phyloP scores from a whole-genome alignment of 2,329 filamentous ascomycete genomes.

The Ambrosiella xylebori region DNA sequence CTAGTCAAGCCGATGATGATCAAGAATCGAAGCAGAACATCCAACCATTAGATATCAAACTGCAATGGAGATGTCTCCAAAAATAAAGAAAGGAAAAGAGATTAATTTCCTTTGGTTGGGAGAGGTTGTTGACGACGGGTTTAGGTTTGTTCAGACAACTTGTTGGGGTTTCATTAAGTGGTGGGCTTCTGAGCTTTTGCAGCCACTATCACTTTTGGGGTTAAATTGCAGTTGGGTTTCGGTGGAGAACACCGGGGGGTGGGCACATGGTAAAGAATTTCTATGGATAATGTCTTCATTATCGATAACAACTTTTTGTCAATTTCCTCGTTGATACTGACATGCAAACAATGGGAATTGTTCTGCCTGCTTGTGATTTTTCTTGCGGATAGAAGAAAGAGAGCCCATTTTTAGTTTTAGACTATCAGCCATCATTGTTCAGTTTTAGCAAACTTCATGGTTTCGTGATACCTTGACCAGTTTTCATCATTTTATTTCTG shows the following conservation, averaged over 20 bases:
- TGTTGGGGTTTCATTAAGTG: not conserved
- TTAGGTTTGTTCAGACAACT: not conserved
- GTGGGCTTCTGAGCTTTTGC: not conserved
- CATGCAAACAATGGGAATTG: not conserved
- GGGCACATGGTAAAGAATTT: not conserved
- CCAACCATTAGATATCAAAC: not conserved
- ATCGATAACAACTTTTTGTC: slow-evolving; percentile 11
- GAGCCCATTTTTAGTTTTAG: not conserved
- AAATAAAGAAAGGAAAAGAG: not conserved
- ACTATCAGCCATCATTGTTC: not conserved
- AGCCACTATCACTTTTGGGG: not conserved
- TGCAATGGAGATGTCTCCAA: not conserved
- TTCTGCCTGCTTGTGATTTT: slow-evolving; percentile 1
- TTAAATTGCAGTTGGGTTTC: not conserved
- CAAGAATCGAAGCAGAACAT: not conserved
- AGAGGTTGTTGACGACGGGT: not conserved
- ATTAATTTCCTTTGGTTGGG: no score
- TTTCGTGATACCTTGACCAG: no score
- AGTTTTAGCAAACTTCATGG: not conserved
- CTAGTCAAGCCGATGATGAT: not conserved
- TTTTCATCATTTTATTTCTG: not conserved
- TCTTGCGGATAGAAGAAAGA: not conserved
- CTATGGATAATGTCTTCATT: slow-evolving; percentile 11
- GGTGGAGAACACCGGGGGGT: not conserved
- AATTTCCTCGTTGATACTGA: slow-evolving; percentile 4